Conservation (phyloP, 176 grass and related monocot genomes). For the Avena atlantica region DNA sequence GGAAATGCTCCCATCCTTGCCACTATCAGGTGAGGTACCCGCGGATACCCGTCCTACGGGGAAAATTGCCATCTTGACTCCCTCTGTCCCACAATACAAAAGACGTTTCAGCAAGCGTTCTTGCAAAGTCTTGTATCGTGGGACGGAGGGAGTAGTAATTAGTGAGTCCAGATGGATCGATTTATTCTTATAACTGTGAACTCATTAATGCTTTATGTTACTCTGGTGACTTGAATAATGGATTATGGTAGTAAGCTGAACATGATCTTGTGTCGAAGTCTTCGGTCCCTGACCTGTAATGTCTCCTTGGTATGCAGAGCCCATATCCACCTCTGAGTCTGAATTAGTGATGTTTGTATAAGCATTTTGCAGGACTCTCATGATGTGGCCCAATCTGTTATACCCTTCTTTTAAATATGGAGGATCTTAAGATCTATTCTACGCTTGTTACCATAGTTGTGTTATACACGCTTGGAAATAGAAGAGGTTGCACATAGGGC, state of each 20-base stretch:
- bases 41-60: too few species aligned
- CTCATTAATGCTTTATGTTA: background rate
- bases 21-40: too few species aligned
- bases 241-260: background rate
- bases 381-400: slow-evolving; percentile 3
- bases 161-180: background rate
- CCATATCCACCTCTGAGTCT: background rate
- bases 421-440: slow-evolving; percentile 16
- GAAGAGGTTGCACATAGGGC: background rate
- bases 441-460: background rate
- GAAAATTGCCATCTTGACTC: too few species aligned
- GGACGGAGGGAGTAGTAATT: background rate
- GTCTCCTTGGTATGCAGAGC: background rate
- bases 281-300: background rate
- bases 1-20: too few species aligned
- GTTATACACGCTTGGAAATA: background rate
- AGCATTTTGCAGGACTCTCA: background rate
- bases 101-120: too few species aligned
- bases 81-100: too few species aligned
- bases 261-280: background rate
- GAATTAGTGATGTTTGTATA: slow-evolving; percentile 5
- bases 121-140: too few species aligned
- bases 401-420: background rate
- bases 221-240: slow-evolving; percentile 6
- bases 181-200: slow-evolving; percentile 24